These are phyloP conservation scores for Boechera retrofracta DNA, from an alignment of 345 rosid species.

Conservation along the genomic window DNA sequence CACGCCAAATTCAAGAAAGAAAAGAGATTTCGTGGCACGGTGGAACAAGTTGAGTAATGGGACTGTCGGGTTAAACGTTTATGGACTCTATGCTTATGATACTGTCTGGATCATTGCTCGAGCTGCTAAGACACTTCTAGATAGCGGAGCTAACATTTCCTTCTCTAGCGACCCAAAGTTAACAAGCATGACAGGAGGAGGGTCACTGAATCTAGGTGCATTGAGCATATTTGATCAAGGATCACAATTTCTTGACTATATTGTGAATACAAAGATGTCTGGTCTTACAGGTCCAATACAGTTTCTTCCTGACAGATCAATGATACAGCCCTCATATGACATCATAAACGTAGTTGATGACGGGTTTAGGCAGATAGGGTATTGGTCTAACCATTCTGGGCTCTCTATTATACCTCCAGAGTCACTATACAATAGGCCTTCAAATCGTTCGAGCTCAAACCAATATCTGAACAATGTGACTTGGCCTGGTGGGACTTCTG, in stretches of 20 bases:
- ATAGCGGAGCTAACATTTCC: constrained; percentile 68
- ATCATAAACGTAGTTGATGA: constrained; percentile 59
- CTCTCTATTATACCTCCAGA: constrained; percentile 81
- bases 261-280: constrained; percentile 67
- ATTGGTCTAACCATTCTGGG: constrained; percentile 92
- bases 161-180: constrained; percentile 70
- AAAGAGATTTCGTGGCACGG: constrained; percentile 59
- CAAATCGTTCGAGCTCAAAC: constrained; percentile 76
- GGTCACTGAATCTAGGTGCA: constrained; percentile 68
- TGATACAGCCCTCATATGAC: constrained; percentile 69
- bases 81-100: constrained; percentile 84
- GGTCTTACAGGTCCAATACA: constrained; percentile 76
- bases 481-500: constrained; percentile 83
- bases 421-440: constrained; percentile 58
- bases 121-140: constrained; percentile 69
- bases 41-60: constrained; percentile 80
- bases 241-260: constrained; percentile 53
- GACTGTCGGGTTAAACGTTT: constrained; percentile 72
- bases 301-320: constrained; percentile 63
- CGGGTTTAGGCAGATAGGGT: constrained; percentile 67
- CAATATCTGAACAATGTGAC: constrained; percentile 64
- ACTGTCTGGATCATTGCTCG: constrained; percentile 89
- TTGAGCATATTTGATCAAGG: constrained; percentile 84
- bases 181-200: constrained; percentile 52
- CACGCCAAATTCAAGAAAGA: constrained; percentile 66